These are phyloP conservation scores for Pseudogymnoascus sp. DNA, from an alignment of 2,329 filamentous ascomycete species.

Conservation along the genomic window DNA sequence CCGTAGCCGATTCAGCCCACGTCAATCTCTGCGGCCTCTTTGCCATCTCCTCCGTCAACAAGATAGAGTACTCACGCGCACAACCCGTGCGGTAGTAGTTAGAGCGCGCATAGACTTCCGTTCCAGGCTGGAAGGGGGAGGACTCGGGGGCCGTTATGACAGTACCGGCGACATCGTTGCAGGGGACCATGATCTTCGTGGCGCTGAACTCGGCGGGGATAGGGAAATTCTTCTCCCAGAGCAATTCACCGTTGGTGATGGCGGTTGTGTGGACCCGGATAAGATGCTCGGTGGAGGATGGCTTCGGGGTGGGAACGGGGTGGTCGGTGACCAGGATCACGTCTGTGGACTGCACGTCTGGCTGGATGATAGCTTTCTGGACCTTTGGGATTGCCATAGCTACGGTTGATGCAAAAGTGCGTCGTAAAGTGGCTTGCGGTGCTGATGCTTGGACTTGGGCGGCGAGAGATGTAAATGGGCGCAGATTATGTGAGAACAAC, in stretches of 20 bases:
- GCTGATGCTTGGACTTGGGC: background rate
- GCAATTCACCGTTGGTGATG: constrained; percentile 37
- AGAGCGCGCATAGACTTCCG: constrained; percentile 33
- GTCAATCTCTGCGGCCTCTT: constrained; percentile 29
- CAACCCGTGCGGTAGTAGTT: constrained; percentile 31
- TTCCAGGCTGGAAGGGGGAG: constrained; percentile 33
- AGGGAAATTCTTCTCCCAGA: constrained; percentile 33
- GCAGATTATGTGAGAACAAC: background rate
- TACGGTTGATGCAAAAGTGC: background rate
- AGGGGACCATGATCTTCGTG: constrained; percentile 29
- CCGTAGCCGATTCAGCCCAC: constrained; percentile 32
- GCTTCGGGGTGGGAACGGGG: constrained; percentile 21
- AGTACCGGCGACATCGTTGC: constrained; percentile 36
- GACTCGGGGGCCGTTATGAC: constrained; percentile 30
- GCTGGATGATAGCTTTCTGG: constrained; percentile 3
- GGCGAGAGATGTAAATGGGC: background rate
- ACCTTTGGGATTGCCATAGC: background rate
- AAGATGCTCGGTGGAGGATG: constrained; percentile 29
- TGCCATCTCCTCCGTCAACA: constrained; percentile 31
- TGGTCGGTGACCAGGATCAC: constrained; percentile 14
- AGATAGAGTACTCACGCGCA: constrained; percentile 33
- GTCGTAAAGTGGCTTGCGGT: background rate
- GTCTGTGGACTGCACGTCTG: constrained; percentile 12
- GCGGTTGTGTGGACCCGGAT: constrained; percentile 34
- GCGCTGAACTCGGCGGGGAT: constrained; percentile 12